Evolutionary conservation across 306 rosid species (phyloP).

Genomic region (Quercus berberidifolia): DNA sequence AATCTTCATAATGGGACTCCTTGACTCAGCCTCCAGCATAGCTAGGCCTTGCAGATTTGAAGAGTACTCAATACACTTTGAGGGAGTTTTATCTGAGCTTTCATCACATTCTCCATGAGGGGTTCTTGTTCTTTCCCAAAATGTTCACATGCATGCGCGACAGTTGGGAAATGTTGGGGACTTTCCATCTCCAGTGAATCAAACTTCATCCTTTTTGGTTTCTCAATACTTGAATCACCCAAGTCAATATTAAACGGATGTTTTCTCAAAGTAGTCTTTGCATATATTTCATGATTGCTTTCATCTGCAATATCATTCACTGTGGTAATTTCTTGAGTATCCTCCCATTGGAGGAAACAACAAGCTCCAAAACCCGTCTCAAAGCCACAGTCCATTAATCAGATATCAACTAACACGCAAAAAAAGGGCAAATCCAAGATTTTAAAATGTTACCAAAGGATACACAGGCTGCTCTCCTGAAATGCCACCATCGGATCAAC

Average conservation of each 20-base stretch:
- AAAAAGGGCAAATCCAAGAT: neutral
- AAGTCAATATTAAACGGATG: neutral
- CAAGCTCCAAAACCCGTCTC: slow-evolving; percentile 24
- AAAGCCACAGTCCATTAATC: neutral
- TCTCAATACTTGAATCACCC: neutral
- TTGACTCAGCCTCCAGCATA: too few relatives aligned
- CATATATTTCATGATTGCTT: neutral
- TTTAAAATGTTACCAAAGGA: neutral
- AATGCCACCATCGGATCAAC: neutral
- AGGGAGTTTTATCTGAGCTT: too few relatives aligned
- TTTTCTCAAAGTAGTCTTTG: neutral
- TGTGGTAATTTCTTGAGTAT: neutral
- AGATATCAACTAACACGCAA: neutral
- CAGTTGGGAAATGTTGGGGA: neutral
- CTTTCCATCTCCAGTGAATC: neutral
- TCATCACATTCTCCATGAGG: too few relatives aligned
- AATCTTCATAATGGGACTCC: too few relatives aligned
- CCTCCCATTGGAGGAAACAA: neutral
- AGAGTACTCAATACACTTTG: too few relatives aligned
- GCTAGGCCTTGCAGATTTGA: too few relatives aligned
- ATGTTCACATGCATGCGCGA: too few relatives aligned
- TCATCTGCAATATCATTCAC: neutral
- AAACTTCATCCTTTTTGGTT: neutral
- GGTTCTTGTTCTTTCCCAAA: too few relatives aligned
- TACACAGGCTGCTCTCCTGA: neutral